Conservation (phyloP, 78 protist genomes). For the Dictyostelium discoideum region dicty_2.7 NC_007088.5:1089501-1090000, state of each 20-base stretch:
- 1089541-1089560: background rate
- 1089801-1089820: background rate
- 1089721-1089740: background rate
- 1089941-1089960: background rate
- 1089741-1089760: background rate
- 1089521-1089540: background rate
- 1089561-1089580: background rate
- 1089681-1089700: background rate
- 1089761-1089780: background rate
- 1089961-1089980: background rate
- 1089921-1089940: background rate
- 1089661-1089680: background rate
- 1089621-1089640: slow-evolving; percentile 13
- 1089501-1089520: background rate
- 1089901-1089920: background rate
- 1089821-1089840: background rate
- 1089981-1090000: background rate
- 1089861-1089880: slow-evolving; percentile 12
- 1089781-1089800: background rate
- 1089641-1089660: background rate
- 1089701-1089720: background rate
- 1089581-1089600: background rate
- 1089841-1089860: background rate
- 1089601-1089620: background rate
- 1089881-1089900: background rate